These are phyloP conservation scores for Taxawa tesnikishii DNA, from an alignment of 2,329 filamentous ascomycete species.

Conservation along the genomic window DNA sequence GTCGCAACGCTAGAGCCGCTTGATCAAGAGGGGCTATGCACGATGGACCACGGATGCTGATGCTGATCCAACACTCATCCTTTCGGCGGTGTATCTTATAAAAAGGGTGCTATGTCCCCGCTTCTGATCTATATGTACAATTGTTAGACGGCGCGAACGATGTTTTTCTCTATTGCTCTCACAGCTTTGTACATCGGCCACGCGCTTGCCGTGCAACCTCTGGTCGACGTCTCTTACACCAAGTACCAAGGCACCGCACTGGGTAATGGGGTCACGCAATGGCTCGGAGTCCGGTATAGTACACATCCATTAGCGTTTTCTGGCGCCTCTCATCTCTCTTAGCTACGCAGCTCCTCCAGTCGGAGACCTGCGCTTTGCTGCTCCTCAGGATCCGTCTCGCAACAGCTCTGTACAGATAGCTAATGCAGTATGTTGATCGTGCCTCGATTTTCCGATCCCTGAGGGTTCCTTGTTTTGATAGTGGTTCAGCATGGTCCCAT, in stretches of 20 bases:
- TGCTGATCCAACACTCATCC: too few species aligned
- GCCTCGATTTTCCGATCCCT: not conserved
- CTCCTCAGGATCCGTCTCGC: slow-evolving; percentile 49
- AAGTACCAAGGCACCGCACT: slow-evolving; percentile 48
- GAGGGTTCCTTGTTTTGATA: slow-evolving; percentile 3
- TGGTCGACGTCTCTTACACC: slow-evolving; percentile 54
- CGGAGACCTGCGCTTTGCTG: slow-evolving; percentile 52
- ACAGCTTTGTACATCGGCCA: not conserved
- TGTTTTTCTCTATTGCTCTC: not conserved
- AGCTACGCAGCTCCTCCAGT: slow-evolving; percentile 62
- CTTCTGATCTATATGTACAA: too few species aligned
- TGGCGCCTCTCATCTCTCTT: too few species aligned
- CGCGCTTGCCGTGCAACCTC: slow-evolving; percentile 20
- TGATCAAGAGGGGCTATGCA: too few species aligned
- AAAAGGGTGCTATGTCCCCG: too few species aligned
- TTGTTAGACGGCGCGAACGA: too few species aligned
- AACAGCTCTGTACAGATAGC: slow-evolving; percentile 39
- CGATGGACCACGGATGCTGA: too few species aligned
- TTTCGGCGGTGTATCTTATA: too few species aligned
- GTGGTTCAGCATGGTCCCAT: slow-evolving; percentile 18
- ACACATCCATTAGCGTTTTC: too few species aligned
- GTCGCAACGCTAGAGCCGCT: too few species aligned
- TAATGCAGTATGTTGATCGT: slow-evolving; percentile 31
- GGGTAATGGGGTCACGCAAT: slow-evolving; percentile 50
- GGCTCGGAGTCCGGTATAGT: slow-evolving; percentile 64